Evolutionary conservation across 2,329 filamentous ascomycete genomes (phyloP).

Genomic region (Grosmannia huntii): DNA sequence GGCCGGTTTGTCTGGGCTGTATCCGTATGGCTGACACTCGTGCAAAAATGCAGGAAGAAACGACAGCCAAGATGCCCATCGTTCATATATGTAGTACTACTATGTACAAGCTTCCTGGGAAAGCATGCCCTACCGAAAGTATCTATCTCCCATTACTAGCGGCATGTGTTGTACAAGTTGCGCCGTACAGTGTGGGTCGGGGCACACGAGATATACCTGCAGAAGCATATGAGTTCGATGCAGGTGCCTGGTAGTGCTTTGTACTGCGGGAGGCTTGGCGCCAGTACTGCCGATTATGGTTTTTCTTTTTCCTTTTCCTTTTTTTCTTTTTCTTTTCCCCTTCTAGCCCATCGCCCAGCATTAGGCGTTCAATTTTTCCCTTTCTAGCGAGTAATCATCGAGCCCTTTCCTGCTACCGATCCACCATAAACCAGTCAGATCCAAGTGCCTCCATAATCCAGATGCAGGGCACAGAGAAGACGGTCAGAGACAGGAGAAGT

Average conservation of each 20-base stretch:
- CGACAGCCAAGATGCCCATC: neutral
- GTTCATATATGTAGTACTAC: too few relatives aligned
- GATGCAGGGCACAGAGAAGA: neutral
- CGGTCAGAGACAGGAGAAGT: neutral
- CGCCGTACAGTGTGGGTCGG: neutral
- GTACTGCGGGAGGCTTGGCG: neutral
- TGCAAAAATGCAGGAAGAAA: neutral
- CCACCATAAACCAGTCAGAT: neutral
- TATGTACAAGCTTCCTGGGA: too few relatives aligned
- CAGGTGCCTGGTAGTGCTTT: neutral
- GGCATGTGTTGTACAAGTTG: neutral
- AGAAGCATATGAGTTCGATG: neutral
- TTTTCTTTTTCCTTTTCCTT: neutral
- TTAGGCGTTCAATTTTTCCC: too few relatives aligned
- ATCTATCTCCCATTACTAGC: neutral
- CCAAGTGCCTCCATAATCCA: neutral
- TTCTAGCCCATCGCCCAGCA: neutral
- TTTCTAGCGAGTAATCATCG: neutral
- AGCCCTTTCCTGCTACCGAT: neutral
- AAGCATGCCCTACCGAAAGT: neutral
- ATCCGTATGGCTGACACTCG: neutral
- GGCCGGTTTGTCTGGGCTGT: neutral
- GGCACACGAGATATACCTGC: constrained; percentile 1
- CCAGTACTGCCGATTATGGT: neutral
- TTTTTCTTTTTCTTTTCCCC: neutral